Percentiles rank a stretch among this genome's conserved stretches.
These are phyloP conservation scores for Phytophthora europaea DNA, from an alignment of 352 stramenopile species.

Conservation along the genomic window DNA sequence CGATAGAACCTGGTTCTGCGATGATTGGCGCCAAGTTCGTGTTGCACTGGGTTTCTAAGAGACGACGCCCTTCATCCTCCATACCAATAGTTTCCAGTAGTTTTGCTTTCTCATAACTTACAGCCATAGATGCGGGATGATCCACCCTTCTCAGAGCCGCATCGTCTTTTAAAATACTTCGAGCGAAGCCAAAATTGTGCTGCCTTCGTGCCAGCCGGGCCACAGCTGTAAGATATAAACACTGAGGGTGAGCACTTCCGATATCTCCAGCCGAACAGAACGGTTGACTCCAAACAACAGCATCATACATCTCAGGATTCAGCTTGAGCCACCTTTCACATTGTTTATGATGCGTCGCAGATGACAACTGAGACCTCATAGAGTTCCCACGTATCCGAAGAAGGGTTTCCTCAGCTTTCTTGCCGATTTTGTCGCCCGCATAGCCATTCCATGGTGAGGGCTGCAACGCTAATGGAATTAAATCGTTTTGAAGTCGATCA, in stretches of 20 bases:
- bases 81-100: constrained; percentile 50
- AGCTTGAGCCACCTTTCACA: constrained; percentile 17
- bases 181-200: constrained; percentile 56
- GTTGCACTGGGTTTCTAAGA: constrained; percentile 46
- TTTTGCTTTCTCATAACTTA: constrained; percentile 50
- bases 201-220: constrained; percentile 65
- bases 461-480: constrained; percentile 47
- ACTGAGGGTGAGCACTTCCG: constrained; percentile 17
- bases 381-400: constrained; percentile 26
- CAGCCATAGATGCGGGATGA: constrained; percentile 4
- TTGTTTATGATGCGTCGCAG: not conserved
- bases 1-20: not conserved
- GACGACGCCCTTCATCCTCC: constrained; percentile 35
- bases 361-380: not conserved
- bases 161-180: constrained; percentile 44
- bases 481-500: constrained; percentile 22
- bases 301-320: constrained; percentile 47
- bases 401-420: constrained; percentile 44
- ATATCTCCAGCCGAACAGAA: constrained; percentile 16
- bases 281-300: constrained; percentile 43
- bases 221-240: constrained; percentile 41
- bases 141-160: constrained; percentile 9
- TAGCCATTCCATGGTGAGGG: constrained; percentile 38
- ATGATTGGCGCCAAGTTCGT: constrained; percentile 16
- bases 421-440: constrained; percentile 49